Conservation (phyloP, 148 eudicot species). For the Pharnaceum exiguum region DNA sequence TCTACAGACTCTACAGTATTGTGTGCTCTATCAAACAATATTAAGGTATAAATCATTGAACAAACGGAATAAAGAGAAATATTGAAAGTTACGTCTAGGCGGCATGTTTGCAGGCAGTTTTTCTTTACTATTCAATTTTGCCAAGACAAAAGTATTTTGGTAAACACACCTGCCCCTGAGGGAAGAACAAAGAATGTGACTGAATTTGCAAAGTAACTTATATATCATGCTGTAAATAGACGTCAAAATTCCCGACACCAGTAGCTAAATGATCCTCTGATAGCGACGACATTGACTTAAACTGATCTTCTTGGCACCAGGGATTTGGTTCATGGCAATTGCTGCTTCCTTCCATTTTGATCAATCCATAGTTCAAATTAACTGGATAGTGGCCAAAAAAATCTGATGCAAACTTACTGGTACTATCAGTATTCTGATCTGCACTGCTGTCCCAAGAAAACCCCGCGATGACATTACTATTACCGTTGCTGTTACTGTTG, state of each 20-base stretch:
- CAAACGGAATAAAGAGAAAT: no score
- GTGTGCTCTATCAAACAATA: no score
- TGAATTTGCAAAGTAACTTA: no score
- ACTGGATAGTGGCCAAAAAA: constrained; percentile 15
- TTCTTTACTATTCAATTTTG: no score
- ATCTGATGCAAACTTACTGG: constrained; percentile 22
- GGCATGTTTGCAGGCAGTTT: no score
- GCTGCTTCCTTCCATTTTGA: constrained; percentile 23
- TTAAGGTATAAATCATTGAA: no score
- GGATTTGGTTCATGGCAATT: constrained; percentile 14
- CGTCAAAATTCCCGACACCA: constrained; percentile 17
- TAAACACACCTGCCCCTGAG: no score
- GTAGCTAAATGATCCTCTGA: constrained; percentile 14
- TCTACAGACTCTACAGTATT: no score
- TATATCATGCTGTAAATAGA: constrained; percentile 21
- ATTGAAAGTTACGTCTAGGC: no score
- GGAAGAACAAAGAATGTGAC: no score
- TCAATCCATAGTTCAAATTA: constrained; percentile 18
- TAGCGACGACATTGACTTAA: constrained; percentile 24
- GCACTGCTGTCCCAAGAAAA: constrained; percentile 23
- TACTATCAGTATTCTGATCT: constrained; percentile 16
- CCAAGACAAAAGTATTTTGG: no score
- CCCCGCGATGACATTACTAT: constrained; percentile 18
- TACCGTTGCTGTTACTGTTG: no score
- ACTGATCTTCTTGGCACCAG: constrained; percentile 25